These are phyloP conservation scores for Anastatica hierochuntica DNA, from an alignment of 345 rosid species.

Conservation along the genomic window DNA sequence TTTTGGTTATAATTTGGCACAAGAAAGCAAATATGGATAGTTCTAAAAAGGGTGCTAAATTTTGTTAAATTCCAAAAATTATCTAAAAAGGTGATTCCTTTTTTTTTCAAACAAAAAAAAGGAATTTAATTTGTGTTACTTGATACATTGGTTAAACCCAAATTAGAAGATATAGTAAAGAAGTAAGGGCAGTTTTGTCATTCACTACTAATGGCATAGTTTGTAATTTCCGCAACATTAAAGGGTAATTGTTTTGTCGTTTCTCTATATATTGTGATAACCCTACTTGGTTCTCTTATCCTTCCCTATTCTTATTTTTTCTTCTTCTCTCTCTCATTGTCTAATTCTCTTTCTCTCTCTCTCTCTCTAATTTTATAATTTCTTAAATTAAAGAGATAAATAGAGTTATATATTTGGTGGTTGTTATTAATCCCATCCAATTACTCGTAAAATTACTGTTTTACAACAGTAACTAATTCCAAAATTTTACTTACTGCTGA, in stretches of 20 bases:
- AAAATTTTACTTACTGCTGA: conserved; percentile 18
- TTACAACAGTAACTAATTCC: neutral
- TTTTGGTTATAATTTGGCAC: too few relatives aligned
- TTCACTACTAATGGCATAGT: conserved; percentile 1
- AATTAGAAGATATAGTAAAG: conserved; percentile 17
- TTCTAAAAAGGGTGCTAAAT: too few relatives aligned
- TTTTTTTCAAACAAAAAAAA: neutral
- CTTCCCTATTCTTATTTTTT: neutral
- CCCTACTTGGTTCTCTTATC: neutral
- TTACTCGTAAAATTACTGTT: too few relatives aligned
- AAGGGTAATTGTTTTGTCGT: conserved; percentile 8
- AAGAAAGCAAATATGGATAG: too few relatives aligned
- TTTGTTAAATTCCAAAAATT: too few relatives aligned
- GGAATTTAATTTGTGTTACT: too few relatives aligned
- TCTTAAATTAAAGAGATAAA: too few relatives aligned
- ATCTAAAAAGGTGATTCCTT: neutral
- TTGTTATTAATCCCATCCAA: too few relatives aligned
- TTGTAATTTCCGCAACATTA: neutral
- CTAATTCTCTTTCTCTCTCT: neutral
- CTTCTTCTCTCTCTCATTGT: neutral
- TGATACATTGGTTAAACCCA: too few relatives aligned
- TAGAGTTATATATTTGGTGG: too few relatives aligned
- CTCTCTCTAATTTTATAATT: neutral
- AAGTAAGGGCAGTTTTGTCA: conserved; percentile 20
- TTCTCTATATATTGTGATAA: conserved; percentile 31